Evolutionary conservation across 2,329 filamentous ascomycete species (phyloP).

Genomic region (Cercospora sp.): DNA sequence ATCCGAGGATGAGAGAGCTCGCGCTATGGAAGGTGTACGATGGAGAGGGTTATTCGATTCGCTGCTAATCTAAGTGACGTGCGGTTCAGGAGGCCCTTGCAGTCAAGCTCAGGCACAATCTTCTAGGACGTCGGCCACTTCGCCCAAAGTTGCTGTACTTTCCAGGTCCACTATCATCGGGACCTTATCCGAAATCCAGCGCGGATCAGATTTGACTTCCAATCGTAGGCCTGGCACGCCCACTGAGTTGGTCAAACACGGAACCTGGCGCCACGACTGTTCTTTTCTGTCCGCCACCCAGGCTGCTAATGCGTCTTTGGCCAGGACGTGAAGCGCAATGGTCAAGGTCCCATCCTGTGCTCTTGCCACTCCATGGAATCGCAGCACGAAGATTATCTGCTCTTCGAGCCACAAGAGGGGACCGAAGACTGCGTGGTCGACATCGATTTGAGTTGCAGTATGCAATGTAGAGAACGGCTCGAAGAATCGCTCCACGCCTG

Average conservation of each 20-base stretch:
- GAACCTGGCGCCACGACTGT: background rate
- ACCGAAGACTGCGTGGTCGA: background rate
- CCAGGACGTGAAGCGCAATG: background rate
- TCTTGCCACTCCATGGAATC: background rate
- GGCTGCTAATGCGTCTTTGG: background rate
- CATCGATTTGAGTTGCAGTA: background rate
- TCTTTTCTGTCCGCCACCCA: background rate
- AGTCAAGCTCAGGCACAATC: background rate
- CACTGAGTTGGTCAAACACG: background rate
- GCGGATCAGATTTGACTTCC: background rate
- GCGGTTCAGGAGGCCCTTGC: background rate
- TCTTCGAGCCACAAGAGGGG: background rate
- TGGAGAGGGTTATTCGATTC: background rate
- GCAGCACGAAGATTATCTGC: background rate
- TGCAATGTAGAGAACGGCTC: background rate
- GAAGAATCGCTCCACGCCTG: background rate
- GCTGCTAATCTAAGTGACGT: background rate
- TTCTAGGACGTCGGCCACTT: background rate
- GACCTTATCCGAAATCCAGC: background rate
- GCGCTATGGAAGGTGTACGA: background rate
- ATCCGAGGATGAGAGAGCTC: background rate
- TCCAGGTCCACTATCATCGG: background rate
- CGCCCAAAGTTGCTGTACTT: background rate
- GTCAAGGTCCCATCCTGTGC: background rate
- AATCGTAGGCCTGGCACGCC: background rate